Evolutionary conservation across 2,329 filamentous ascomycete genomes (phyloP), one percentile per base, ranked within the genome.

Genomic region (Fusarium chuoi): DNA sequence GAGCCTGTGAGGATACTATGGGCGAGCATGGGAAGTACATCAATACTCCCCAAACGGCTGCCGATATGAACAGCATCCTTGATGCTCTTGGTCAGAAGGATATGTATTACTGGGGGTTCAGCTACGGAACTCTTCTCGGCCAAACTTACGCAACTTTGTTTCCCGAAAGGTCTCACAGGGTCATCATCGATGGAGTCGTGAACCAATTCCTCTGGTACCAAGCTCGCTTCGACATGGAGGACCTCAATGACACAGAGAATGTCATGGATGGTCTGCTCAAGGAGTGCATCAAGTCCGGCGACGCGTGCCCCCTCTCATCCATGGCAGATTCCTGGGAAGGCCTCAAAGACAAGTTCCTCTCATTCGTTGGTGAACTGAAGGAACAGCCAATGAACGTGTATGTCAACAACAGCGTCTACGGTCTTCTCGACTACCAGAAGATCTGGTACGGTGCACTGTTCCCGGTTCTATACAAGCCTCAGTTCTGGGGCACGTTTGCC

Each of bases 21-120:
- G 85, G 84, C 1, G 84, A 85, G 54, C 77, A 86, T 67, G 84
- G 82, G 7, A 71, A 70, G 13, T 86, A 87, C 67, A 78, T 87
- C 65, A 87, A 87, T 63, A 87, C 86, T 1, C 85, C 85, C 0
- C 85, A 87, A 74, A 85, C 85, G 2, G 86, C 85, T 15, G 84
- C 86, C 38, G 86, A 88, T 66, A 87, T 88, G 85, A 86, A 87
- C 70, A 83, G 78, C 18, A 87, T 87, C 35, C 77, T 87, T 3
- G 83, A 87, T 56, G 85, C 79, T 26, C 52, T 81, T 44, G 81
- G 80, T 6, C 71, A 80, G 33, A 56, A 81, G 49, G 71, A 78
- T 3, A 78, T 83, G 75, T 68, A 78, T 13, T 85, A 83, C 55
- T 85, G 83, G 83, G 84, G 85, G 0, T 80, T 84, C 59, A 84